A percentile compares a stretch with the other conserved stretches of the same genome.
Evolutionary conservation across 139 green algal genomes (phyloP).

Genomic region (Trebouxia sp.): DNA sequence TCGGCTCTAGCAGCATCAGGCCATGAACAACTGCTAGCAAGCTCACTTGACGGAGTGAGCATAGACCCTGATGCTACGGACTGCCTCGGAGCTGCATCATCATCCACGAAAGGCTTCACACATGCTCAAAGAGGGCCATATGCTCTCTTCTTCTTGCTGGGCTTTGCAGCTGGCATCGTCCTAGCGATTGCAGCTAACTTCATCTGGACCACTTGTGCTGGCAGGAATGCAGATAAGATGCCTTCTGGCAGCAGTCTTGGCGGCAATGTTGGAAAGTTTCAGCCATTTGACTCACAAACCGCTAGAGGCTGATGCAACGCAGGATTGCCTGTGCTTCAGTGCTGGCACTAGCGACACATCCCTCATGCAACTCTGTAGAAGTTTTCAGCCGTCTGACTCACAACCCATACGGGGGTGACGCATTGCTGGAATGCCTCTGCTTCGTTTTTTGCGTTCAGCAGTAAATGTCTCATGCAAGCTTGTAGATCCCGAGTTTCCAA

Average conservation of each 20-base stretch:
- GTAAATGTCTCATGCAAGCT: too few species aligned
- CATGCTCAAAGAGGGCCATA: neutral
- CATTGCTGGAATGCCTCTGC: too few species aligned
- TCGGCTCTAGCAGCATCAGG: neutral
- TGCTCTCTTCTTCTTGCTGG: neutral
- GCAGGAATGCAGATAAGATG: neutral
- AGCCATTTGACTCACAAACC: neutral
- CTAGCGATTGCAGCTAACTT: neutral
- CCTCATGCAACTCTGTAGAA: too few species aligned
- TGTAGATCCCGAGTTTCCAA: too few species aligned
- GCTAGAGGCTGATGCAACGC: neutral
- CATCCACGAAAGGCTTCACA: neutral
- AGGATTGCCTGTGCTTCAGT: too few species aligned
- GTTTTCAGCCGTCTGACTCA: too few species aligned
- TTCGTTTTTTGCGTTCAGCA: too few species aligned
- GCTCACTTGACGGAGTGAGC: neutral
- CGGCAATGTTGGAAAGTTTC: neutral
- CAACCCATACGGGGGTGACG: too few species aligned
- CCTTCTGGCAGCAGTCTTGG: neutral
- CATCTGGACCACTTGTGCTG: neutral
- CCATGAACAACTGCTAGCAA: neutral
- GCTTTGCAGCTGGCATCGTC: neutral
- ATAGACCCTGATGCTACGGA: constrained; percentile 4
- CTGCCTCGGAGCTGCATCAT: neutral
- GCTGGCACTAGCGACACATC: too few species aligned